These are phyloP conservation scores for Dioscorea alata DNA, from an alignment of 106 monocot species.

Conservation along the genomic window DNA sequence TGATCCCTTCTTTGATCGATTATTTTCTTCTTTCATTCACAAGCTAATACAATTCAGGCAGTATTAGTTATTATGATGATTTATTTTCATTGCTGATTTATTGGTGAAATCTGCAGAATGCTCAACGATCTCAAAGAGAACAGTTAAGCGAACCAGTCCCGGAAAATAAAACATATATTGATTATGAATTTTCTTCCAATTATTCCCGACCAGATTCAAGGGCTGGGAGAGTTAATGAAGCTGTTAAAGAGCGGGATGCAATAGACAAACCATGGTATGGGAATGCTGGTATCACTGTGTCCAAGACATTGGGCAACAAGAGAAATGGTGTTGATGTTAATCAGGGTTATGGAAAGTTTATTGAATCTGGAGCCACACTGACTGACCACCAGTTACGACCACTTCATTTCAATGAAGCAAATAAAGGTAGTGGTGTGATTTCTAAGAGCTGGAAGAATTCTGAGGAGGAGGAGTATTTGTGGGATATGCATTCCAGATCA, in stretches of 20 bases:
- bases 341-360: slow-evolving; percentile 12
- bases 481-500: slow-evolving; percentile 52
- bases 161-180: slow-evolving; percentile 38
- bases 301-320: slow-evolving; percentile 7
- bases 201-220: slow-evolving; percentile 15
- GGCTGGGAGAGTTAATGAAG: slow-evolving; percentile 16
- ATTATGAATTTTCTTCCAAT: slow-evolving; percentile 22
- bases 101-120: slow-evolving; percentile 27
- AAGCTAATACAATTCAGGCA: not conserved
- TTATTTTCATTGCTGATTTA: not conserved
- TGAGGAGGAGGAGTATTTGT: slow-evolving; percentile 92
- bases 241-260: slow-evolving; percentile 22
- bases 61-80: not conserved
- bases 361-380: slow-evolving; percentile 14
- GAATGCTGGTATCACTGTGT: slow-evolving; percentile 3
- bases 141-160: slow-evolving; percentile 19
- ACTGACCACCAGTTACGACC: slow-evolving; percentile 12
- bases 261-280: slow-evolving; percentile 27
- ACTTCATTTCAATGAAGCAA: slow-evolving; percentile 5
- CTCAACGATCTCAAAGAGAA: slow-evolving; percentile 25
- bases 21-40: not conserved
- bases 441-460: slow-evolving; percentile 85
- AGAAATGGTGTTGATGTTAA: slow-evolving; percentile 33
- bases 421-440: slow-evolving; percentile 12
- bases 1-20: slow-evolving; percentile 8